A percentile compares a stretch with the other conserved stretches of the same genome.
These are phyloP conservation scores for Austroboletus festivus DNA, from an alignment of 768 basidiomycete species.

Conservation along the genomic window DNA sequence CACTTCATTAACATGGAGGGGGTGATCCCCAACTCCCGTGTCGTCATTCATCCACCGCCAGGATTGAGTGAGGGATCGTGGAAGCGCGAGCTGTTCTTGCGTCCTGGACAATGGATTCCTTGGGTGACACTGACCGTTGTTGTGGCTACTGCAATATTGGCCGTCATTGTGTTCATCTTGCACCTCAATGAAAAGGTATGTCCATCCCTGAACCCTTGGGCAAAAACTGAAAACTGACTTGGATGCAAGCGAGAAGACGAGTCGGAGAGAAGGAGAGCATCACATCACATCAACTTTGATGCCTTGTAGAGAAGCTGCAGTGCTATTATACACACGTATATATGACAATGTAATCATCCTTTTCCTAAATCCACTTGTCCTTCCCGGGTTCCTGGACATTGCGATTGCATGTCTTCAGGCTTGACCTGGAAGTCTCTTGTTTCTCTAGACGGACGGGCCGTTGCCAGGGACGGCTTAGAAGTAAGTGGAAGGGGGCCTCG, in stretches of 20 bases:
- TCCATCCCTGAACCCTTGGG: not conserved
- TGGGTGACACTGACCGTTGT: constrained; percentile 93
- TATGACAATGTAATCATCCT: constrained; percentile 9
- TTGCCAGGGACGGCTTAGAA: too few species aligned
- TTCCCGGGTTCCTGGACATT: too few species aligned
- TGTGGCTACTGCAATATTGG: constrained; percentile 67
- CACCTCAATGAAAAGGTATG: constrained; percentile 91
- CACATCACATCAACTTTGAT: constrained; percentile 98
- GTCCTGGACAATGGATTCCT: constrained; percentile 96
- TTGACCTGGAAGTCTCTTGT: too few species aligned
- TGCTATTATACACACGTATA: constrained; percentile 15
- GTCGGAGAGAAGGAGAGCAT: constrained; percentile 76
- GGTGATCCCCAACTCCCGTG: constrained; percentile 94
- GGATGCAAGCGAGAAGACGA: constrained; percentile 83
- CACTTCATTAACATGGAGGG: constrained; percentile 95
- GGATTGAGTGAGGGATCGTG: constrained; percentile 54
- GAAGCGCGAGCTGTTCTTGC: constrained; percentile 85
- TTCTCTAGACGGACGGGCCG: too few species aligned
- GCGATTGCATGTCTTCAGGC: too few species aligned
- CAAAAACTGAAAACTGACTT: constrained; percentile 5
- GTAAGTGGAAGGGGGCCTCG: too few species aligned
- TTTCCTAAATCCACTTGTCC: not conserved
- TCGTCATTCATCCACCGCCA: constrained; percentile 84
- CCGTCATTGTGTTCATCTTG: constrained; percentile 78
- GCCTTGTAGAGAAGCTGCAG: constrained; percentile 53